Percentiles rank a stretch among this genome's conserved stretches.
phyloP scores from a whole-genome alignment of 2,329 filamentous ascomycete species.

The Calonectria hawksworthii region DNA sequence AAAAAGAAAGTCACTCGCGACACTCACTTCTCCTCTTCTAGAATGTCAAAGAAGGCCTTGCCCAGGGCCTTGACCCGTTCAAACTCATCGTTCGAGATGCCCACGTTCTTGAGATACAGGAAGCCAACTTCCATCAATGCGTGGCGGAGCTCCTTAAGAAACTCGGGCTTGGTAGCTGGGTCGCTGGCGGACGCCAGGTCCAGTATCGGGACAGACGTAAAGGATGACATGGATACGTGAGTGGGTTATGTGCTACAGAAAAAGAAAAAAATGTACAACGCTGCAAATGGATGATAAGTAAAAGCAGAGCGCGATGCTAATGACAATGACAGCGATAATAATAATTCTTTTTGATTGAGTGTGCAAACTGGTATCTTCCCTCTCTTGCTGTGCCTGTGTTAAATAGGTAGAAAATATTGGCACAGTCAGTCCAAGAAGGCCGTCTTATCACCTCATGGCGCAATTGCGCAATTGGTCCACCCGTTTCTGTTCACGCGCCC shows the following conservation, averaged over 20 bases:
- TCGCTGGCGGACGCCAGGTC: conserved; percentile 78
- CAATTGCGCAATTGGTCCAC: conserved; percentile 55
- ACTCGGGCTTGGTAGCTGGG: conserved; percentile 77
- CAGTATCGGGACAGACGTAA: conserved; percentile 82
- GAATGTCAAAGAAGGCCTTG: conserved; percentile 82
- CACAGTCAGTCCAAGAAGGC: conserved; percentile 24
- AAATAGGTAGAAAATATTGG: conserved; percentile 22
- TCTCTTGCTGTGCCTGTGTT: conserved; percentile 16
- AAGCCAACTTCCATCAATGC: conserved; percentile 91
- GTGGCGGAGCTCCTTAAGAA: conserved; percentile 78
- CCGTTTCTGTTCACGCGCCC: conserved; percentile 23
- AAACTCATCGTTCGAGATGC: conserved; percentile 76
- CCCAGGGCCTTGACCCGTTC: conserved; percentile 76
- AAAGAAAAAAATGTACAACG: not conserved
- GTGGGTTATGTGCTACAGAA: not conserved
- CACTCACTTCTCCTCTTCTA: conserved; percentile 78
- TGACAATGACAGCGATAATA: not conserved
- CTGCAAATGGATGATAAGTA: not conserved
- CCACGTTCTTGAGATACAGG: conserved; percentile 85
- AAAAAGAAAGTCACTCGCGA: not conserved
- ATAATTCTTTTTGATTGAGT: conserved; percentile 26
- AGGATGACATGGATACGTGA: conserved; percentile 63
- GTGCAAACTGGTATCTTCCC: conserved; percentile 41
- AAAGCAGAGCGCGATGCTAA: not conserved
- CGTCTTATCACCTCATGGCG: conserved; percentile 41